Conservation (phyloP, 768 basidiomycete species). For the Leccinellum albellum region DNA sequence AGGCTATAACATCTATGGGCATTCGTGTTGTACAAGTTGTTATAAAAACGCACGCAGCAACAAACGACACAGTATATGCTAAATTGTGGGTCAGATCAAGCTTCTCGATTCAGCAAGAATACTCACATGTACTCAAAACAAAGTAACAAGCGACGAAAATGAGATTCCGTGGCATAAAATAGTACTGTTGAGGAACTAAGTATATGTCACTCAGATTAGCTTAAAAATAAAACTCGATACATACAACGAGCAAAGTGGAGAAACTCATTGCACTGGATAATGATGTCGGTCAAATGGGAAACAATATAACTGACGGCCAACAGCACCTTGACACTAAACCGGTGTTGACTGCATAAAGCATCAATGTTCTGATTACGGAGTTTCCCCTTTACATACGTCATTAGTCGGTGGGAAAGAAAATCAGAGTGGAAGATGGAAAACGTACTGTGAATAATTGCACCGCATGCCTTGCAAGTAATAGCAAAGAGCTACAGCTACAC, state of each 20-base stretch:
- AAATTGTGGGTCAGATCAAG: conserved; percentile 1
- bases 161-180: conserved; percentile 50
- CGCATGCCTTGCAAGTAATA: conserved; percentile 53
- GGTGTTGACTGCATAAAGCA: conserved; percentile 60
- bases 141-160: conserved; percentile 63
- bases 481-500: conserved; percentile 49
- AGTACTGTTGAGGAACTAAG: conserved; percentile 41
- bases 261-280: conserved; percentile 31
- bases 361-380: conserved; percentile 53
- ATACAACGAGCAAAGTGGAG: conserved; percentile 53
- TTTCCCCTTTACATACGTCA: conserved; percentile 39
- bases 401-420: neutral
- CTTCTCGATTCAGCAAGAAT: neutral
- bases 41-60: conserved; percentile 52
- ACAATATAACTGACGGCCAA: neutral
- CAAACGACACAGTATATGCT: conserved; percentile 66
- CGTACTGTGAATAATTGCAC: conserved; percentile 45
- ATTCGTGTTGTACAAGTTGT: neutral
- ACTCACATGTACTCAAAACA: conserved; percentile 56
- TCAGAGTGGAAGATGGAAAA: neutral
- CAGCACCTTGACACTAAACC: conserved; percentile 58
- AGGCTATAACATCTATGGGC: conserved; percentile 37
- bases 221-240: conserved; percentile 14
- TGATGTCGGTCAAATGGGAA: neutral
- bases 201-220: neutral